Percentiles rank a stretch among this genome's conserved stretches.
These are phyloP conservation scores for Curvularia sp. DNA, from an alignment of 2,329 filamentous ascomycete species.

Conservation along the genomic window DNA sequence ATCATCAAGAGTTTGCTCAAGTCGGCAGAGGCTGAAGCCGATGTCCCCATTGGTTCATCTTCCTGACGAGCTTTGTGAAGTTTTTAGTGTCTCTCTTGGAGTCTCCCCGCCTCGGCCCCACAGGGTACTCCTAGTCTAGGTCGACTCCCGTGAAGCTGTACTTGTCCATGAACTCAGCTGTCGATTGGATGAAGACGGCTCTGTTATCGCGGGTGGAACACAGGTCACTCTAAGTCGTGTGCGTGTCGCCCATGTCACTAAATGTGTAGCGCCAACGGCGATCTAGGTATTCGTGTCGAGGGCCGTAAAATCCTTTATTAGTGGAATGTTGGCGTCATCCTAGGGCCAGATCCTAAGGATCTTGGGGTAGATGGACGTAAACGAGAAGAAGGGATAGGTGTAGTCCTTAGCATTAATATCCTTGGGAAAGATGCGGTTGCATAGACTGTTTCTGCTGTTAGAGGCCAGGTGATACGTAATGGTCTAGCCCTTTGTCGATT, in stretches of 20 bases:
- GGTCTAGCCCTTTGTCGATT: not conserved
- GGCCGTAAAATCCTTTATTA: not conserved
- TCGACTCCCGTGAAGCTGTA: slow-evolving; percentile 57
- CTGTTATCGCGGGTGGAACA: slow-evolving; percentile 7
- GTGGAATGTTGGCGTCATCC: not conserved
- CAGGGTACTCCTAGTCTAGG: slow-evolving; percentile 53
- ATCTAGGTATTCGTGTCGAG: slow-evolving; percentile 3
- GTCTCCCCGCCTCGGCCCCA: slow-evolving; percentile 47
- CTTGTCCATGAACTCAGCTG: slow-evolving; percentile 50
- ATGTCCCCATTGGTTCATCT: no score
- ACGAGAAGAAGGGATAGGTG: slow-evolving; percentile 48
- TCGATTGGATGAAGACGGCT: slow-evolving; percentile 35
- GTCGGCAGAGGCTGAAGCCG: no score
- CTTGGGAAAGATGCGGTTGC: slow-evolving; percentile 19
- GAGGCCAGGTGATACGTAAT: not conserved
- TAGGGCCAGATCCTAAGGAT: not conserved
- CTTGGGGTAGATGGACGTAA: slow-evolving; percentile 27
- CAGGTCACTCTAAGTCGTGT: slow-evolving; percentile 7
- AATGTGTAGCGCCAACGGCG: slow-evolving; percentile 2
- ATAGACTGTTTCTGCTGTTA: slow-evolving; percentile 38
- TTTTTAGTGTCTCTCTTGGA: slow-evolving; percentile 41
- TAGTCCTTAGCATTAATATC: slow-evolving; percentile 39
- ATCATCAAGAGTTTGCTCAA: no score
- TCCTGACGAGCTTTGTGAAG: slow-evolving; percentile 24
- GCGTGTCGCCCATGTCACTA: not conserved